Base-by-base conservation (phyloP, 805 yeast genomes). In the Starmerella asiatica region DNA sequence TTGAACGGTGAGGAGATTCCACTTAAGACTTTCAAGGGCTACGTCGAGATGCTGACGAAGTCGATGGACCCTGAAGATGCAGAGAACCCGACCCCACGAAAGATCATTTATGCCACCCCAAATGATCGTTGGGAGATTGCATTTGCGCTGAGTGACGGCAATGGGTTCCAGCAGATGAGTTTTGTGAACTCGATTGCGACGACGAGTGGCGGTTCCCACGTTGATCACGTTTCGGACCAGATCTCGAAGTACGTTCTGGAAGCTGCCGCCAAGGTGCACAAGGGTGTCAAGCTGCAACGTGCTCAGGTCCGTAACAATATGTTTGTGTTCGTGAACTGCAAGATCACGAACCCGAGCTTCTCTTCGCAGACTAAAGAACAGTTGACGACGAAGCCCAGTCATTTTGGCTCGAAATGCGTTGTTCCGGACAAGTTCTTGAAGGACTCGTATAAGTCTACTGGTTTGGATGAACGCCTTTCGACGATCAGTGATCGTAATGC, bases 161-260 rank as follows among this genome's bases (percentile, higher is more conserved):
- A 72, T 2, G 49, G 45, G 20, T 91, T 91, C 61, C 82, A 83
- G 52, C 98, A 91, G 59, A 91, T 91, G 32, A 86, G 96, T 27
- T 91, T 91, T 63, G 98, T 91, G 14, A 91, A 91, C 58, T 85
- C 96, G 5, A 91, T 91, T 57, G 98, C 98, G 0, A 91, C 98
- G 0, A 88, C 97, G 0, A 65, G 88, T 1, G 98, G 98, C 44
- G 98, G 98, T 51, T 81, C 98, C 0, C 98, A 91, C 58, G 93
- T 85, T 27, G 85, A 79, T 49, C 75, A 78, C 56, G 70, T 86
- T 23, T 67, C 93, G 4, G 95, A 88, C 58, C 83, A 86, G 62
- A 70, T 91, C 40, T 78, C 83, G 20, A 73, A 69, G 45, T 85
- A 82, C 57, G 71, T 86, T 40, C 64, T 86, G 47, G 82, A 77